These are phyloP conservation scores for Sanghuangporus weigelae DNA, from an alignment of 1,284 basidiomycete genomes.

Conservation along the genomic window DNA sequence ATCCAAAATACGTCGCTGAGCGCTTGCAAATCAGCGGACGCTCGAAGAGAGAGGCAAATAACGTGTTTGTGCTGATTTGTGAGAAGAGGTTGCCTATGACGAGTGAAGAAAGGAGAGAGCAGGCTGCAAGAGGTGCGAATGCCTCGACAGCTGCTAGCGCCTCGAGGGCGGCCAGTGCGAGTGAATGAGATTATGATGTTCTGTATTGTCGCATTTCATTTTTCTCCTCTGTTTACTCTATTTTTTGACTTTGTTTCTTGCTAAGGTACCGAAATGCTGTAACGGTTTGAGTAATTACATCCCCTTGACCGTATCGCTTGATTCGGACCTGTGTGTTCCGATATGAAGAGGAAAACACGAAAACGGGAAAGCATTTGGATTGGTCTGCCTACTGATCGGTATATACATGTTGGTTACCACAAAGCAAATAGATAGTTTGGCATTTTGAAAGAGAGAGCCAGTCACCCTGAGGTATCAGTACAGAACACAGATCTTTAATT, in stretches of 20 bases:
- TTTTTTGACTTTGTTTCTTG: too few relatives aligned
- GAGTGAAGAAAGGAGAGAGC: conserved; percentile 40
- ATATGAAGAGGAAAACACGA: too few relatives aligned
- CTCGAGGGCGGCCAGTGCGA: neutral
- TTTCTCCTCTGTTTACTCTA: too few relatives aligned
- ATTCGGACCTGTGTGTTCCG: too few relatives aligned
- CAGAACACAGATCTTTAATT: neutral
- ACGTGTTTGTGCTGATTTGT: conserved; percentile 56
- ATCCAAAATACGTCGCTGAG: conserved; percentile 39
- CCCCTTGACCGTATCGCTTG: too few relatives aligned
- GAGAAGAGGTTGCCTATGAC: conserved; percentile 41
- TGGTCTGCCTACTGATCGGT: too few relatives aligned
- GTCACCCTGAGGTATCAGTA: neutral
- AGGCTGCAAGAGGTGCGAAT: conserved; percentile 25
- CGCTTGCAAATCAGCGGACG: conserved; percentile 7
- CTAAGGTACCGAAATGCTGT: too few relatives aligned
- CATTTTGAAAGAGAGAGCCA: too few relatives aligned
- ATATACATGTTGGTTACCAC: too few relatives aligned
- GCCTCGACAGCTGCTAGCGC: conserved; percentile 19
- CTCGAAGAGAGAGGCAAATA: conserved; percentile 40
- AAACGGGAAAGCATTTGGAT: too few relatives aligned
- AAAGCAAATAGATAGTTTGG: too few relatives aligned
- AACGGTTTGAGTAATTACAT: too few relatives aligned
- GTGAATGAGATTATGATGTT: neutral
- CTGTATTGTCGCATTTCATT: neutral